Base-by-base conservation (phyloP, 352 stramenopile genomes). In the Globisporangium camurandrum region DNA sequence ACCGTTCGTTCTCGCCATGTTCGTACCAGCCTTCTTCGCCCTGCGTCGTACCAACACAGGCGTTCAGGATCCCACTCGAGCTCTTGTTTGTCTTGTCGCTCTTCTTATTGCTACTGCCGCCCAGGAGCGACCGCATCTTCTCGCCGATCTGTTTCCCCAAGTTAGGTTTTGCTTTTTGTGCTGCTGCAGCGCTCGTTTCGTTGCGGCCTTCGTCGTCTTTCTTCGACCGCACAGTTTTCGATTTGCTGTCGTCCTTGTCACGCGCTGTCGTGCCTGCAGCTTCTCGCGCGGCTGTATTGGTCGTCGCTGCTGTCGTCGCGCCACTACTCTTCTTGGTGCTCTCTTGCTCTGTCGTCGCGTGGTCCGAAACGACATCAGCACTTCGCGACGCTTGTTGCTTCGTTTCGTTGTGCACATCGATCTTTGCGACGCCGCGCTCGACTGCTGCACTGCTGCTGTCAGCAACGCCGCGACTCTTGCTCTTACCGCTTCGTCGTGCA, bases 11-110 rank as follows among this genome's bases (percentile, higher is more conserved):
- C 60, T 90, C 82, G 31, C 82, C 82, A 52, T 93, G 82, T 54
- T 93, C 79, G 60, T 93, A 93, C 82, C 82, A 93, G 16, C 82
- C 82, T 68, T 93, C 82, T 38, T 93, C 82, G 41, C 82, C 82
- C 60, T 93, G 82, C 12, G 80, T 63, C 17, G 82, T 93, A 30
- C 79, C 77, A 7, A 73, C 52, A 56, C 82, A 93, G 7, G 82
- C 78, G 50, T 90, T 93, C 22, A 93, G 51, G 43, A 93, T 90
- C 26, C 81, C 81, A 24, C 76, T 88, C 37, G 78, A 81, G 54
- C 55, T 75, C 57, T 88, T 88, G 53, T 59, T 67, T 46, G 64
- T 64, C 8, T 67, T 57, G n/a, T 81, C 64, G 22, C 62, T 70
- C 47, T 93, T 93, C 54, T 87, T 88, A 43, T 64, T 75, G 11